Conservation (phyloP, 2,329 filamentous ascomycete species). For the Monosporascus sp. region DNA sequence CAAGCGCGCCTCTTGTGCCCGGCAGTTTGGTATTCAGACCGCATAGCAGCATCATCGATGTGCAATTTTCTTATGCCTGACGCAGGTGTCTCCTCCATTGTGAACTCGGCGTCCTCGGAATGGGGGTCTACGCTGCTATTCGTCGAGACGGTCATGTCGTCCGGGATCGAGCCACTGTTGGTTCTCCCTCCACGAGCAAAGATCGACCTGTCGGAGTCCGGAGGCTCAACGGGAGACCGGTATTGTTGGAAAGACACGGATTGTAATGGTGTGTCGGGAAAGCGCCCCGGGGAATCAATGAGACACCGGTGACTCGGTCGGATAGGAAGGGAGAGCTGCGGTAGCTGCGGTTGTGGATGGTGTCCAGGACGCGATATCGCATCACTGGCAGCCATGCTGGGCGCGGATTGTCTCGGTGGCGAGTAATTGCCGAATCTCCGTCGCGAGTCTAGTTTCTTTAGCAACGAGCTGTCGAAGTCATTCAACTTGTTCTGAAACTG, state of each 20-base stretch:
- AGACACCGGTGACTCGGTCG: conserved; percentile 35
- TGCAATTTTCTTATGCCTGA: conserved; percentile 35
- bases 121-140: conserved; percentile 43
- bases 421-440: conserved; percentile 40
- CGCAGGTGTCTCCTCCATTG: conserved; percentile 40
- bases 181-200: conserved; percentile 40
- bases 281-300: conserved; percentile 40
- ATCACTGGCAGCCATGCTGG: conserved; percentile 38
- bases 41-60: conserved; percentile 38
- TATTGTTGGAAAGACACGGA: conserved; percentile 45
- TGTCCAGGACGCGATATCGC: conserved; percentile 32
- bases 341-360: conserved; percentile 26
- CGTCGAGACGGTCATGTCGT: conserved; percentile 41
- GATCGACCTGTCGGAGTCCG: conserved; percentile 45
- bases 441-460: conserved; percentile 50
- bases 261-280: conserved; percentile 40
- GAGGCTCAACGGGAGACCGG: conserved; percentile 38
- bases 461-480: conserved; percentile 45
- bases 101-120: conserved; percentile 42
- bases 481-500: conserved; percentile 40
- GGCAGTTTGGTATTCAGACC: conserved; percentile 32
- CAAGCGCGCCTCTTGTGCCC: conserved; percentile 53
- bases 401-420: conserved; percentile 37
- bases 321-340: conserved; percentile 43
- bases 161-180: conserved; percentile 39